Evolutionary conservation across 192 early-diverging fungal species (phyloP).

Genomic region (Linnemannia elongata): DNA sequence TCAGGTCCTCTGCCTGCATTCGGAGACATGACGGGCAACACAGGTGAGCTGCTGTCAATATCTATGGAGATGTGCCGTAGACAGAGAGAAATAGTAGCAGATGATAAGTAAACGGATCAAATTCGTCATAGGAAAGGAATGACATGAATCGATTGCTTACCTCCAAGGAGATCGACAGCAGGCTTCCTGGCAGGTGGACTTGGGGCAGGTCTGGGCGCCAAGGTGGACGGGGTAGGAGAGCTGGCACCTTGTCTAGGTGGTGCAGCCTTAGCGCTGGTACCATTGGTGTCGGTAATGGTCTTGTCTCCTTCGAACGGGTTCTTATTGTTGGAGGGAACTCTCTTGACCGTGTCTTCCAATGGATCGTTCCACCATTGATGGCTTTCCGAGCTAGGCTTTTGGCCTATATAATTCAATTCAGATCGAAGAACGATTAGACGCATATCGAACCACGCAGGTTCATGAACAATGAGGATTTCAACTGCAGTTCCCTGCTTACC

Average conservation of each 20-base stretch:
- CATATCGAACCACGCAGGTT: not conserved
- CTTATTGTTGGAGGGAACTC: slow-evolving; percentile 37
- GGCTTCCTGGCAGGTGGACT: slow-evolving; percentile 17
- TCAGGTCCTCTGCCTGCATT: not conserved
- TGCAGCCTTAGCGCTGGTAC: not conserved
- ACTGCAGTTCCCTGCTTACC: not conserved
- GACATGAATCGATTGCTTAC: slow-evolving; percentile 6
- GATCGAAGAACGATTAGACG: not conserved
- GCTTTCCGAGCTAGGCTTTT: slow-evolving; percentile 64
- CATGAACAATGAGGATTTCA: not conserved
- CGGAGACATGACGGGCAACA: not conserved
- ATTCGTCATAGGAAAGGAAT: not conserved
- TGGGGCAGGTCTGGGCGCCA: slow-evolving; percentile 16
- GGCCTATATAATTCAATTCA: slow-evolving; percentile 46
- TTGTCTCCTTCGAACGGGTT: slow-evolving; percentile 51
- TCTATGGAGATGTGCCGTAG: not conserved
- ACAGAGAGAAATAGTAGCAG: not conserved
- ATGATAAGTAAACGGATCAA: not conserved
- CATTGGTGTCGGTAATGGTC: not conserved
- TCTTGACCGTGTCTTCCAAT: slow-evolving; percentile 19
- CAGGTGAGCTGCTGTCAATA: not conserved
- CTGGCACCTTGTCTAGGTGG: not conserved
- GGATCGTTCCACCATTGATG: slow-evolving; percentile 71
- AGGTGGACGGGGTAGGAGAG: not conserved
- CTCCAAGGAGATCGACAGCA: slow-evolving; percentile 38